Percentiles rank a stretch among this genome's conserved stretches.
phyloP scores from a whole-genome alignment of 305 asterid species.

The Rubia peregrina region DNA sequence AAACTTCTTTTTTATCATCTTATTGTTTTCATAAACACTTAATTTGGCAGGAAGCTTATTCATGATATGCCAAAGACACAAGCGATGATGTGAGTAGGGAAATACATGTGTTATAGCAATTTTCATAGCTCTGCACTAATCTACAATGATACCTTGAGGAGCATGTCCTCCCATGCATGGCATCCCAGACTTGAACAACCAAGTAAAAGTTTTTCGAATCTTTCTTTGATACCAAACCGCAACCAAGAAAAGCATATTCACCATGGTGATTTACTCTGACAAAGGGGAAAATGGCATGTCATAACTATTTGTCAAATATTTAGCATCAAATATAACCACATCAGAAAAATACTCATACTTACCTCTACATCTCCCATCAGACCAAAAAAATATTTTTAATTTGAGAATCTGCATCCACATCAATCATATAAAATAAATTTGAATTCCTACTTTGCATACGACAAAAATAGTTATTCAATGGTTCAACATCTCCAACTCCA shows the following conservation, averaged over 20 bases:
- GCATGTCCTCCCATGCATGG: not conserved
- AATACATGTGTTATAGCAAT: not conserved
- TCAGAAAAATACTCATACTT: too few relatives aligned
- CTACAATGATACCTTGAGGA: not conserved
- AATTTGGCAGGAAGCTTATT: not conserved
- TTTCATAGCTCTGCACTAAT: not conserved
- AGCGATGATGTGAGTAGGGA: not conserved
- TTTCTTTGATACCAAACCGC: not conserved
- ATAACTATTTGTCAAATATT: too few relatives aligned
- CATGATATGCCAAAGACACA: slow-evolving; percentile 3
- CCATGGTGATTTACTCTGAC: not conserved
- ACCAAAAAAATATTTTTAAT: too few relatives aligned
- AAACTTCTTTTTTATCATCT: not conserved
- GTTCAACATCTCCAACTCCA: not conserved
- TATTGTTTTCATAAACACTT: not conserved
- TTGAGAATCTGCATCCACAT: too few relatives aligned
- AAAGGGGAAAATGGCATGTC: slow-evolving; percentile 1
- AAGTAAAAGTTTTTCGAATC: not conserved
- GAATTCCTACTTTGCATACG: not conserved
- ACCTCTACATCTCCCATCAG: too few relatives aligned
- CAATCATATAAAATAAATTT: too few relatives aligned
- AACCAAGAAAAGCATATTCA: not conserved
- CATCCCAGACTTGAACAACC: not conserved
- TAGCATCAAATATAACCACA: too few relatives aligned
- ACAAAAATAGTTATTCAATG: not conserved